Evolutionary conservation across 495 filamentous ascomycete species (phyloP).

Genomic region (Penicillium daleae): DNA sequence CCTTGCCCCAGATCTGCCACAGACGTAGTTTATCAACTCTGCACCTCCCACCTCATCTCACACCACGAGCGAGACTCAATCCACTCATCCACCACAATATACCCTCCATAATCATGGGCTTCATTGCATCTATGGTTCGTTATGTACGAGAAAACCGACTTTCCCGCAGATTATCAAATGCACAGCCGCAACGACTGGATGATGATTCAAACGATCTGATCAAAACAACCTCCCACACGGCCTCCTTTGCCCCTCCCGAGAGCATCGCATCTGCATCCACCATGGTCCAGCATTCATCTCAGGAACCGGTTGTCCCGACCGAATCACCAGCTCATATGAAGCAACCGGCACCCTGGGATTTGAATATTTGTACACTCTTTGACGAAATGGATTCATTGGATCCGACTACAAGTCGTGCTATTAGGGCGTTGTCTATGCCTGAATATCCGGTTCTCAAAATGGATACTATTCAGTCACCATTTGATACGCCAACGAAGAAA

Average conservation of each 20-base stretch:
- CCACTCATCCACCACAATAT: background rate
- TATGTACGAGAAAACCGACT: slow-evolving; percentile 24
- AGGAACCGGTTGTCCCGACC: slow-evolving; percentile 17
- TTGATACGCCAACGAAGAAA: slow-evolving; percentile 15
- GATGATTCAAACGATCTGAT: slow-evolving; percentile 35
- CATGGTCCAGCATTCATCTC: slow-evolving; percentile 17
- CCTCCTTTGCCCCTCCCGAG: slow-evolving; percentile 17
- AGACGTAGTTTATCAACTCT: slow-evolving; percentile 21
- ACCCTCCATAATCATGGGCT: slow-evolving; percentile 25
- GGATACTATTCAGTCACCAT: slow-evolving; percentile 21
- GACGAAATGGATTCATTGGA: slow-evolving; percentile 20
- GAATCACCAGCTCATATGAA: slow-evolving; percentile 20
- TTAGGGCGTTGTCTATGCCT: slow-evolving; percentile 15
- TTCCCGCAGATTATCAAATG: slow-evolving; percentile 23
- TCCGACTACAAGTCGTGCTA: slow-evolving; percentile 8
- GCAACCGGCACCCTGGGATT: slow-evolving; percentile 14
- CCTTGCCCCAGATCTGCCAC: slow-evolving; percentile 23
- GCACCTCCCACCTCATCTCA: slow-evolving; percentile 9
- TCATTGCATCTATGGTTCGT: slow-evolving; percentile 26
- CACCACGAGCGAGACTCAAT: background rate
- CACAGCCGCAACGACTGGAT: slow-evolving; percentile 21
- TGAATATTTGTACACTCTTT: slow-evolving; percentile 22
- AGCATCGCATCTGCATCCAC: slow-evolving; percentile 25
- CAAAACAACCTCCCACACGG: slow-evolving; percentile 19
- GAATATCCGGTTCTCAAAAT: slow-evolving; percentile 30